A percentile compares a stretch with the other conserved stretches of the same genome.
Conservation (phyloP, 176 grass and related monocot species). For the Miscanthus lutarioriparius region DNA sequence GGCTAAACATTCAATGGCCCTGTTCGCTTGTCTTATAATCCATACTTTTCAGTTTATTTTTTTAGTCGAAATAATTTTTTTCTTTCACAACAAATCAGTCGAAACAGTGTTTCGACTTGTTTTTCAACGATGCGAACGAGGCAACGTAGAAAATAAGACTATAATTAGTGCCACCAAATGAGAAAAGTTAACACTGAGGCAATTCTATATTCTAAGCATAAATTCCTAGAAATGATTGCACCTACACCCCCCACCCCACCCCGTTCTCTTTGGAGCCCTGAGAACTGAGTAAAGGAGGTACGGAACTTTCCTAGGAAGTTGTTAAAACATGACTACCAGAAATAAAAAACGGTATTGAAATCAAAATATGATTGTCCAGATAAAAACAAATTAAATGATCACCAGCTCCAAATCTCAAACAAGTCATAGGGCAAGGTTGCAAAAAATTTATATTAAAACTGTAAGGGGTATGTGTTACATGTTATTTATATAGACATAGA, state of each 20-base stretch:
- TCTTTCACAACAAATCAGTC: no score
- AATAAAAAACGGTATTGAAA: not conserved
- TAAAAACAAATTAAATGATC: constrained; percentile 9
- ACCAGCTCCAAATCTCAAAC: not conserved
- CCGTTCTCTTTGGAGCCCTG: not conserved
- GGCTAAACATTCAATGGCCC: constrained; percentile 51
- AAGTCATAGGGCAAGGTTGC: constrained; percentile 7
- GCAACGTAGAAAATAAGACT: constrained; percentile 11
- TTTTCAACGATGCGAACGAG: no score
- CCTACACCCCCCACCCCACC: not conserved
- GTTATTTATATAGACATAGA: not conserved
- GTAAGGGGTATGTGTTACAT: not conserved
- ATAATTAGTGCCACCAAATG: not conserved
- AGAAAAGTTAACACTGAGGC: not conserved
- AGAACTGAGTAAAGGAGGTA: not conserved
- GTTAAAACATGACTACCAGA: not conserved
- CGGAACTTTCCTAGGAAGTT: not conserved
- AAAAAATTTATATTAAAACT: not conserved
- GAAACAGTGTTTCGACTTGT: no score
- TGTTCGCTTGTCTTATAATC: no score
- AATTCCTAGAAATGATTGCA: not conserved
- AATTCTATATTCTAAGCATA: not conserved
- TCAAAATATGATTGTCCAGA: not conserved
- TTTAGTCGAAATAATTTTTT: no score
- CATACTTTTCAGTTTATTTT: no score